Conservation (phyloP, 2,329 filamentous ascomycete species). For the Fusarium compactum region DNA sequence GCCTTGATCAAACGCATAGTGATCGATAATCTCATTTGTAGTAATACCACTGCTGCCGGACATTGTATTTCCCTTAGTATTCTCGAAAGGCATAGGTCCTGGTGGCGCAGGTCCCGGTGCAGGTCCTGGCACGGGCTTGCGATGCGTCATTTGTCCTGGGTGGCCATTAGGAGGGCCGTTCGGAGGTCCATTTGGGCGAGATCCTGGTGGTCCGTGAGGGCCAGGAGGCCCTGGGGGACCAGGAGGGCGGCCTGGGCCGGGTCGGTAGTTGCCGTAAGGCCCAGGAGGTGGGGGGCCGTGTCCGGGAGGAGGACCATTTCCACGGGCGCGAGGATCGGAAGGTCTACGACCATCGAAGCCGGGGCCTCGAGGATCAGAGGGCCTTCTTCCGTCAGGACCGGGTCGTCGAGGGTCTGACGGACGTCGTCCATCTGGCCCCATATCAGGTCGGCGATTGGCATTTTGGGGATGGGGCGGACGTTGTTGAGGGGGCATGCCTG, state of each 20-base stretch:
- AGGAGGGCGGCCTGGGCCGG: conserved; percentile 40
- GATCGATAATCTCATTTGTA: conserved; percentile 56
- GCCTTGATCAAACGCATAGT: conserved; percentile 51
- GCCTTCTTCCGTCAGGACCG: conserved; percentile 39
- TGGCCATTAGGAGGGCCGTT: conserved; percentile 28
- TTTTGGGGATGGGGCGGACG: conserved; percentile 49
- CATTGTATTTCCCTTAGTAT: conserved; percentile 41
- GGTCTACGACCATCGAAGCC: conserved; percentile 37
- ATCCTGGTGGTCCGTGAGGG: conserved; percentile 43
- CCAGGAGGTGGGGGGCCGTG: conserved; percentile 39
- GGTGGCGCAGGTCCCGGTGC: conserved; percentile 18
- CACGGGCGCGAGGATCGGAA: conserved; percentile 33
- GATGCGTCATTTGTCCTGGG: conserved; percentile 41
- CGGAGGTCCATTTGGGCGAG: conserved; percentile 44
- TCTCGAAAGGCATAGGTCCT: conserved; percentile 38
- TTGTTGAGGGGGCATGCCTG: conserved; percentile 44
- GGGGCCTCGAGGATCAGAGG: conserved; percentile 38
- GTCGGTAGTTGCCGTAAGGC: conserved; percentile 38
- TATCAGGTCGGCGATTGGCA: conserved; percentile 46
- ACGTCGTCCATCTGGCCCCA: conserved; percentile 37
- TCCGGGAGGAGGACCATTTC: conserved; percentile 39
- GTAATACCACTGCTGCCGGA: conserved; percentile 49
- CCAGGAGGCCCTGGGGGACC: conserved; percentile 44
- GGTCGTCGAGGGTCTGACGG: conserved; percentile 31
- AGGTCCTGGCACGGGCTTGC: conserved; percentile 49